A percentile compares a stretch with the other conserved stretches of the same genome.
phyloP scores from a whole-genome alignment of 2,329 filamentous ascomycete genomes.

The Trichoderma koningiopsis region DNA sequence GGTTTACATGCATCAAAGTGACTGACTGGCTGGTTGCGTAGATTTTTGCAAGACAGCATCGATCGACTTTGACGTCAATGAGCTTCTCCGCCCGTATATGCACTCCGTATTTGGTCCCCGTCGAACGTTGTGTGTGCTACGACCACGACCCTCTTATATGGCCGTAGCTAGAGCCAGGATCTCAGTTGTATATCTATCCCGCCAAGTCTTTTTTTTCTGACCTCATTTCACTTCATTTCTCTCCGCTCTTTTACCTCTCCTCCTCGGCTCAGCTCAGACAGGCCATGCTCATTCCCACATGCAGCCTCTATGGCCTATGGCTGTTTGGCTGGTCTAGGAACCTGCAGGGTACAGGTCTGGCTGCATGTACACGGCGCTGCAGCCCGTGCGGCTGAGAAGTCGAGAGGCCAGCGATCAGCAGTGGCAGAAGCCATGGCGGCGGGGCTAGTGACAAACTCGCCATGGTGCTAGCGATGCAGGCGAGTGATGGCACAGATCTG shows the following conservation, averaged over 20 bases:
- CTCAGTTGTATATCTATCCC: background rate
- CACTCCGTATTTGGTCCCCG: constrained; percentile 1
- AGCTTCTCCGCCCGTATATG: constrained; percentile 2
- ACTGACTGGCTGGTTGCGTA: background rate
- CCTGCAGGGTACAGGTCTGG: background rate
- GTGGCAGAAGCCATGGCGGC: constrained; percentile 10
- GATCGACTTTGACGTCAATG: constrained; percentile 17
- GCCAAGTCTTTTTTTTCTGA: background rate
- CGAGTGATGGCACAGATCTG: constrained; percentile 10
- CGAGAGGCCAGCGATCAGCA: constrained; percentile 12
- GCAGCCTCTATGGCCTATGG: background rate
- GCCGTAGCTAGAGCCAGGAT: background rate
- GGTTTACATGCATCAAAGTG: background rate
- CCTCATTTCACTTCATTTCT: too few relatives aligned
- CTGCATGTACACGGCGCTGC: background rate
- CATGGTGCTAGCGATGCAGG: constrained; percentile 16
- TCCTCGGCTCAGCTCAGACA: background rate
- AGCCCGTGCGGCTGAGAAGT: constrained; percentile 19
- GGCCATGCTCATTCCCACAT: background rate
- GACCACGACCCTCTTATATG: background rate
- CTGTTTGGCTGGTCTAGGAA: background rate
- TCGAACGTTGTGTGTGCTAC: constrained; percentile 2
- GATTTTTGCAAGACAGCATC: background rate
- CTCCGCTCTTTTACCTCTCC: background rate
- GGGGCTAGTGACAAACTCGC: constrained; percentile 12